These are phyloP conservation scores for Teunomyces aglyptinius DNA, from an alignment of 805 yeast genomes.

Conservation along the genomic window DNA sequence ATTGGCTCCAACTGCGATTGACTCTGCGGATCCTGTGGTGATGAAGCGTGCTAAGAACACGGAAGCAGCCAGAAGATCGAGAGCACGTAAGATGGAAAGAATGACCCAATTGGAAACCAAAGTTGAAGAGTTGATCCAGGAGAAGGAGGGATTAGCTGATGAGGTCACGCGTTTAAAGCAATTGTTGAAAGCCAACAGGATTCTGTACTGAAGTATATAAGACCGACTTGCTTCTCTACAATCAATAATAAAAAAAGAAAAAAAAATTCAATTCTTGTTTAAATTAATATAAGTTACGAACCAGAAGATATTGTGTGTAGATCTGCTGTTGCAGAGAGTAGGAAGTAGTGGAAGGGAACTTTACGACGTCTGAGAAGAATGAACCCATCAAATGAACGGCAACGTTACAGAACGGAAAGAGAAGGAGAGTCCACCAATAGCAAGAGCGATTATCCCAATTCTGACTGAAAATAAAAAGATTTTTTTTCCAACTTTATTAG, in stretches of 20 bases:
- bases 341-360: too few species aligned
- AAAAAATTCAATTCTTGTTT: constrained; percentile 3
- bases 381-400: neutral
- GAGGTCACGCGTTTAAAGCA: constrained; percentile 64
- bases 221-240: neutral
- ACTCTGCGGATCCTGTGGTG: constrained; percentile 64
- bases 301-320: neutral
- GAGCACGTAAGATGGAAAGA: constrained; percentile 90
- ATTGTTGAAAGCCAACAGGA: constrained; percentile 31
- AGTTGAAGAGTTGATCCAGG: constrained; percentile 62
- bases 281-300: neutral
- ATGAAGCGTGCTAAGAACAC: constrained; percentile 93
- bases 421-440: neutral
- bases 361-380: too few species aligned
- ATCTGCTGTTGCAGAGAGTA: neutral
- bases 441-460: neutral
- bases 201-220: neutral
- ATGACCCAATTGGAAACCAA: constrained; percentile 78
- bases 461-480: neutral
- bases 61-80: constrained; percentile 95
- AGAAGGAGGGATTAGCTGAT: constrained; percentile 56
- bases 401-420: too few species aligned
- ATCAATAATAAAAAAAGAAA: neutral
- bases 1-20: constrained; percentile 62
- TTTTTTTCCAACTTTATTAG: neutral